Evolutionary conservation across 805 yeast species (phyloP).

Genomic region (Wickerhamiella qilinensis): DNA sequence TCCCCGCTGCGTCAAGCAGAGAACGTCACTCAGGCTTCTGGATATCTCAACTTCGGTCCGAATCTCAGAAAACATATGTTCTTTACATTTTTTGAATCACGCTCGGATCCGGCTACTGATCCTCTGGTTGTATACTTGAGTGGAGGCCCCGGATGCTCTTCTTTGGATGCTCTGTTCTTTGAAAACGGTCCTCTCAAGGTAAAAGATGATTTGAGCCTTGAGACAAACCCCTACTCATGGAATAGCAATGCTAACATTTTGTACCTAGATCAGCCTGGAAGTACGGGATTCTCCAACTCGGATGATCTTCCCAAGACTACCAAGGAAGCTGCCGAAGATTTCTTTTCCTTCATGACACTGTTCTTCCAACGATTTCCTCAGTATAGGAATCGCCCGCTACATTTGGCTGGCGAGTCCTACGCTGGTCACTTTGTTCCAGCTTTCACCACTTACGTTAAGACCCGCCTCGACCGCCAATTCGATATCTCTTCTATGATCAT

Average conservation of each 20-base stretch:
- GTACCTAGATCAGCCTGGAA: conserved; percentile 88
- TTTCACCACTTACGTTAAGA: conserved; percentile 43
- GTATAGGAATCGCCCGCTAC: conserved; percentile 46
- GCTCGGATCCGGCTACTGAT: conserved; percentile 69
- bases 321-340: conserved; percentile 78
- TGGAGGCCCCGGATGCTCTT: conserved; percentile 97
- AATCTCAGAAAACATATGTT: conserved; percentile 78
- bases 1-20: conserved; percentile 61
- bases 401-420: conserved; percentile 87
- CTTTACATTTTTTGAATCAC: conserved; percentile 79
- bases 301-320: conserved; percentile 41
- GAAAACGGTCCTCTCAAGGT: conserved; percentile 87
- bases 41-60: conserved; percentile 53
- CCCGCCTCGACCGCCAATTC: conserved; percentile 46
- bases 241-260: conserved; percentile 82
- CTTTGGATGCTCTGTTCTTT: conserved; percentile 78
- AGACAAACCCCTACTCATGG: conserved; percentile 82
- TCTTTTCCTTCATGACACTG: conserved; percentile 69
- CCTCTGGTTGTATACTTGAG: conserved; percentile 83
- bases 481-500: conserved; percentile 68
- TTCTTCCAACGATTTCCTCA: conserved; percentile 82
- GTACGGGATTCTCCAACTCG: conserved; percentile 82
- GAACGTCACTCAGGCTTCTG: conserved; percentile 60
- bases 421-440: conserved; percentile 93
- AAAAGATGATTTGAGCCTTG: conserved; percentile 49